These are phyloP conservation scores for Yarrowia galli DNA, from an alignment of 1,139 yeast genomes.

Conservation along the genomic window DNA sequence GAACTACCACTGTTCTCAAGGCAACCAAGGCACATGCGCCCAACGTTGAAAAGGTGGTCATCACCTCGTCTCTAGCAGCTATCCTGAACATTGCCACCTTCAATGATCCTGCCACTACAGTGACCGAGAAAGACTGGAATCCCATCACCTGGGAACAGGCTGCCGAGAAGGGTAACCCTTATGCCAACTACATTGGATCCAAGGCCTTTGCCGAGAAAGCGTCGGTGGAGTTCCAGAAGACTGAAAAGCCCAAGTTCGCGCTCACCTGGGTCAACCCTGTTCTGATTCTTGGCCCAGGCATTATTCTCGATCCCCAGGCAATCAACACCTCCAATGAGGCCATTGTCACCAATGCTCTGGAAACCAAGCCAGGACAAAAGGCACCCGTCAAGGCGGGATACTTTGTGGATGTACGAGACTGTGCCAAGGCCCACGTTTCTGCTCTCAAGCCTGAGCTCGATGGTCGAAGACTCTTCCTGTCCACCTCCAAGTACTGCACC, in stretches of 20 bases:
- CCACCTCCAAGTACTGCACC: slow-evolving; percentile 18
- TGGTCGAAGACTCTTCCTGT: slow-evolving; percentile 10
- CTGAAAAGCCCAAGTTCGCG: slow-evolving; percentile 52
- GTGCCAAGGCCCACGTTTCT: slow-evolving; percentile 60
- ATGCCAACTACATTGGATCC: slow-evolving; percentile 49
- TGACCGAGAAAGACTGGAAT: slow-evolving; percentile 55
- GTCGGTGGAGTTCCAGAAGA: slow-evolving; percentile 55
- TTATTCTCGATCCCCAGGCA: slow-evolving; percentile 44
- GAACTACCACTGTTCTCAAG: slow-evolving; percentile 56
- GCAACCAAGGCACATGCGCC: slow-evolving; percentile 56
- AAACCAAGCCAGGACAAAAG: slow-evolving; percentile 38
- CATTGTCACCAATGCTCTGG: slow-evolving; percentile 46
- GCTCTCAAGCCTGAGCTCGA: slow-evolving; percentile 50
- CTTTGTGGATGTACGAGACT: slow-evolving; percentile 61
- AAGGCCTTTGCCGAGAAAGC: slow-evolving; percentile 56
- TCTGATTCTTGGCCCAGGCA: slow-evolving; percentile 59
- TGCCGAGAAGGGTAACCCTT: slow-evolving; percentile 32
- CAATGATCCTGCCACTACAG: neutral
- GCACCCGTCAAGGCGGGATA: slow-evolving; percentile 39
- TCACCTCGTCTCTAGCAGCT: slow-evolving; percentile 64
- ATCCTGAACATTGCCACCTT: slow-evolving; percentile 43
- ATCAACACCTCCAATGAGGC: slow-evolving; percentile 37
- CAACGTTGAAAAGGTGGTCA: slow-evolving; percentile 58
- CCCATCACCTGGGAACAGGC: slow-evolving; percentile 55
- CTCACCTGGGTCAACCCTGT: slow-evolving; percentile 58